Percentiles rank a stretch among this genome's conserved stretches.
phyloP scores from a whole-genome alignment of 2,329 filamentous ascomycete genomes.

The Hirsutella rhossiliensis region DNA sequence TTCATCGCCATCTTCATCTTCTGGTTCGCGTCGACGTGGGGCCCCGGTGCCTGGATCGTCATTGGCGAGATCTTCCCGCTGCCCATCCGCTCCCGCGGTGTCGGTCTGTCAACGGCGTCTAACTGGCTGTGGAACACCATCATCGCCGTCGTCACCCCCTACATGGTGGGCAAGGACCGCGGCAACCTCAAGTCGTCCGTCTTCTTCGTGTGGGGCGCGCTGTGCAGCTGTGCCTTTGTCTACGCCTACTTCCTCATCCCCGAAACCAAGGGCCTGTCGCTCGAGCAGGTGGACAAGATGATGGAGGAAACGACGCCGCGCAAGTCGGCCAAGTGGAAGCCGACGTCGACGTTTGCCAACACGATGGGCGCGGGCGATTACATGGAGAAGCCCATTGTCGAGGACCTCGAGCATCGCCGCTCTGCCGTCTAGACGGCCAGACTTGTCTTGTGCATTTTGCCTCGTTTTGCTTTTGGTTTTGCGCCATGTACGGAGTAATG shows the following conservation, averaged over 20 bases:
- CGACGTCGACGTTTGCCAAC: conserved; percentile 54
- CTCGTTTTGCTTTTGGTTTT: not conserved
- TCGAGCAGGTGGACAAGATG: conserved; percentile 78
- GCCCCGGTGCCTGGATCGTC: conserved; percentile 67
- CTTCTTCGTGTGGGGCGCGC: conserved; percentile 65
- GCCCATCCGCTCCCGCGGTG: conserved; percentile 77
- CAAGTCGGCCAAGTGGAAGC: conserved; percentile 65
- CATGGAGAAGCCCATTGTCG: conserved; percentile 16
- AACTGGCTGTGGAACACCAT: conserved; percentile 89
- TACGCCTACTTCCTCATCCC: conserved; percentile 66
- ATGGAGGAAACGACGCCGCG: conserved; percentile 75
- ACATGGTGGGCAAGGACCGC: conserved; percentile 49
- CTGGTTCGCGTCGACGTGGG: conserved; percentile 86
- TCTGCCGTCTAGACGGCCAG: conserved; percentile 16
- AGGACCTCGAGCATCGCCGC: conserved; percentile 17
- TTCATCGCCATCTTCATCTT: conserved; percentile 91
- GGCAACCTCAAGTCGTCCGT: conserved; percentile 58
- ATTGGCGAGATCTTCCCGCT: conserved; percentile 88
- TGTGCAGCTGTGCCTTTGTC: conserved; percentile 46
- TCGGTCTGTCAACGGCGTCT: conserved; percentile 73
- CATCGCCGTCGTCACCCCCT: conserved; percentile 58
- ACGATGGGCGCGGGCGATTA: conserved; percentile 20
- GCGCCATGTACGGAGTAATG: not conserved
- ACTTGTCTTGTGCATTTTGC: not conserved
- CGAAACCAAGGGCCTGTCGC: conserved; percentile 64